Percentiles rank a stretch among this genome's conserved stretches.
Conservation (phyloP, 2,329 filamentous ascomycete species). For the Pyricularia sp. region DNA sequence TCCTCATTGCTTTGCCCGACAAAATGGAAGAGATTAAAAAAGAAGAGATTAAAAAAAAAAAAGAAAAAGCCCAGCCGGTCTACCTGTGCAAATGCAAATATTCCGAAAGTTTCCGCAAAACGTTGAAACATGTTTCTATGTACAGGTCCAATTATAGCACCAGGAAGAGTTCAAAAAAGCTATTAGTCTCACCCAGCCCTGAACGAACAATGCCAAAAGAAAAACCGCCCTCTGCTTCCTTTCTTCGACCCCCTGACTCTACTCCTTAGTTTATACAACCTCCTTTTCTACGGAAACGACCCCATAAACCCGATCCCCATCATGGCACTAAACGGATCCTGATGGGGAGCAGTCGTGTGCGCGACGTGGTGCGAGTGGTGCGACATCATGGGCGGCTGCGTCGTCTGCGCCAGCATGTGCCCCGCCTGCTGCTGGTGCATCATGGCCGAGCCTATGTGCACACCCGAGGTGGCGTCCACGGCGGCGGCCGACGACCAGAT, state of each 20-base stretch:
- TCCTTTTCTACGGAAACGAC: neutral
- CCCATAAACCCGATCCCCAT: slow-evolving; percentile 4
- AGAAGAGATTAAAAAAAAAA: too few species aligned
- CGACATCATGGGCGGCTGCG: neutral
- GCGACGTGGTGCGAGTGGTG: neutral
- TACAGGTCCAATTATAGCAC: too few species aligned
- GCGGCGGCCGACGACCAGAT: slow-evolving; percentile 10
- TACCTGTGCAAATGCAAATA: too few species aligned
- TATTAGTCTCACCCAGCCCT: too few species aligned
- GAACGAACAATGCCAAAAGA: neutral
- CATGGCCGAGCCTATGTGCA: neutral
- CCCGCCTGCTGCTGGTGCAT: neutral
- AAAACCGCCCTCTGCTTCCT: neutral
- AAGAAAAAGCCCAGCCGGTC: too few species aligned
- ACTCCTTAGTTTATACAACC: neutral
- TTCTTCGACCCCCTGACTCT: neutral
- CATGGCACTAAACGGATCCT: neutral
- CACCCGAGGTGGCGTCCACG: neutral
- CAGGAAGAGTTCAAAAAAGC: too few species aligned
- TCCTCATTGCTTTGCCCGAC: too few species aligned
- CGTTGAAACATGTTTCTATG: too few species aligned
- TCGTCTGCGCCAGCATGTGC: neutral
- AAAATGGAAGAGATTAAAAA: too few species aligned
- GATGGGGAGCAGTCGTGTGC: neutral
- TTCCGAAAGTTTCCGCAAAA: too few species aligned